Base-by-base conservation (phyloP, 2,329 filamentous ascomycete species). In the Knoxdaviesia capensis region DNA sequence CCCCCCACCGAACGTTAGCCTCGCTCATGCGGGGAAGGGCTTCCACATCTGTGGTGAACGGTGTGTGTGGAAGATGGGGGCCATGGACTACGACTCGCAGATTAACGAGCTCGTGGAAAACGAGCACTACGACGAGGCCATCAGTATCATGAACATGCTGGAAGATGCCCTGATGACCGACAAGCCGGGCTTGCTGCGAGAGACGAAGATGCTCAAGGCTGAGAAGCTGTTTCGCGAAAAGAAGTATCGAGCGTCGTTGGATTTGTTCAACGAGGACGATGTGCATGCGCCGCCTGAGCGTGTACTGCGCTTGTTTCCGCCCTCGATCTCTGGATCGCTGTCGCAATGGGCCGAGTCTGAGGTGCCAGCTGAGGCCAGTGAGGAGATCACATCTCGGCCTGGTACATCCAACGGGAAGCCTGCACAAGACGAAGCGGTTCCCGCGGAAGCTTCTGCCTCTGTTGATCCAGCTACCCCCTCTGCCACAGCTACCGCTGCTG, bases 1-100 rank as follows among this genome's bases (percentile, higher is more conserved):
- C 30, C 85, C 87, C 0, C 86, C 92, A 40, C 87, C 88, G 0
- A 93, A 85, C 20, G 80, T 88, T 48, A 94, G 88, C 53, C 65
- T 98, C n/a, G 84, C 88, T 0, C 90, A 98, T 60, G 87, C 86
- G 1, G 90, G 84, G 4, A 98, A 98, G 56, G 88, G 87, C 0
- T 98, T 98, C 51, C 71, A 96, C 45, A 86, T 96, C 41, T 80
- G 80, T 20, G 94, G 88, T 54, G 90, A 96, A 43, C 71, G 90
- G 38, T 80, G 72, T 33, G 82, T 98, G 34, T 98, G 90, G 90
- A 80, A 90, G 51, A 96, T 98, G 90, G 83, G 78, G 48, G 82
- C 88, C 4, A 76, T 87, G 34, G 81, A 87, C 49, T 98, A 98
- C 54, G 84, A 94, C 55, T 76, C 77, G 2, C 90, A 98, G 54